These are phyloP conservation scores for Yamadazyma sp. DNA, from an alignment of 805 yeast species.

Conservation along the genomic window DNA sequence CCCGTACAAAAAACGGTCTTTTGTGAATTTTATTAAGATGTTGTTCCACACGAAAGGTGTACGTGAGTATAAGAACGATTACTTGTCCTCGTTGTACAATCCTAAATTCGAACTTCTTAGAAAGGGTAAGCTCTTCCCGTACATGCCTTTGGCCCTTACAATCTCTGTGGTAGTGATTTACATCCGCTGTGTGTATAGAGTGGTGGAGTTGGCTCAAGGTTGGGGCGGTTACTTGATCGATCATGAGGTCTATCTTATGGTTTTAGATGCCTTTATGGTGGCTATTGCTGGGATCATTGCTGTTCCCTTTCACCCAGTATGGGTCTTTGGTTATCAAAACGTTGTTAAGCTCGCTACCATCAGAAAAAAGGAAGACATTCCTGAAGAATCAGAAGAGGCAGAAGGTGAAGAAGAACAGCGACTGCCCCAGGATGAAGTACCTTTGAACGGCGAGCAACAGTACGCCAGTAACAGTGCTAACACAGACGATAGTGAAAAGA, in stretches of 20 bases:
- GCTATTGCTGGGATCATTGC: slow-evolving; percentile 36
- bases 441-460: too few relatives aligned
- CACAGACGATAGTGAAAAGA: too few relatives aligned
- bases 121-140: slow-evolving; percentile 25
- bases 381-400: neutral
- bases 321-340: slow-evolving; percentile 32
- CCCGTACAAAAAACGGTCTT: slow-evolving; percentile 20
- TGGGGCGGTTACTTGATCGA: slow-evolving; percentile 35
- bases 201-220: slow-evolving; percentile 41
- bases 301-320: slow-evolving; percentile 40
- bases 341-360: slow-evolving; percentile 27
- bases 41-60: slow-evolving; percentile 27
- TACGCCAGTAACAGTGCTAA: too few relatives aligned
- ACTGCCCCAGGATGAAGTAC: too few relatives aligned
- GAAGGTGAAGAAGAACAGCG: slow-evolving; percentile 1
- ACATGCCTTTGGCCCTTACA: slow-evolving; percentile 36
- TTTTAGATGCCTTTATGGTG: slow-evolving; percentile 40
- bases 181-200: slow-evolving; percentile 39
- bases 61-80: slow-evolving; percentile 19
- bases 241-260: slow-evolving; percentile 39
- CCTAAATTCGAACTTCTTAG: slow-evolving; percentile 26
- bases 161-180: slow-evolving; percentile 32
- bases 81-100: slow-evolving; percentile 33
- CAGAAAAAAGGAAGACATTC: slow-evolving; percentile 24
- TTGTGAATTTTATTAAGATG: slow-evolving; percentile 28